Evolutionary conservation across 2,329 filamentous ascomycete species (phyloP).

Genomic region (Cadophora luteo-olivacea): DNA sequence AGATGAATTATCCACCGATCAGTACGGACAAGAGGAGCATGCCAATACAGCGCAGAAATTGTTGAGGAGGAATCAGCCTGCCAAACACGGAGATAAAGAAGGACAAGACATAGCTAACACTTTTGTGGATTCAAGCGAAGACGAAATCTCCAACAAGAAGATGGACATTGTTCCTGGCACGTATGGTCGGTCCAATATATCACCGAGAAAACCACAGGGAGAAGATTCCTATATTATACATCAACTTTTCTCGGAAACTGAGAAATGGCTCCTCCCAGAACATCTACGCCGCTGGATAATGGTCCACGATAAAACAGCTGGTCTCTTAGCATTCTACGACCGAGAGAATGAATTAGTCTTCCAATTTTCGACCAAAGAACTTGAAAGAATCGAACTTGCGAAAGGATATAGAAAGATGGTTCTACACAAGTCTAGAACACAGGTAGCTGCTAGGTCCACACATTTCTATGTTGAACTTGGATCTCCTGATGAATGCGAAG

Average conservation of each 20-base stretch:
- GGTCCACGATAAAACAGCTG: not conserved
- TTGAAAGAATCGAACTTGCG: not conserved
- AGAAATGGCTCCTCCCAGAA: constrained; percentile 17
- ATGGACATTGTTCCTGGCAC: constrained; percentile 5
- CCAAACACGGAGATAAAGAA: not conserved
- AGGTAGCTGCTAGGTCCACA: not conserved
- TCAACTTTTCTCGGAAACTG: constrained; percentile 6
- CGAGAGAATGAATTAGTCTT: not conserved
- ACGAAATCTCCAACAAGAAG: constrained; percentile 4
- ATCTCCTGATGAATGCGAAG: not conserved
- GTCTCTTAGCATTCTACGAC: not conserved
- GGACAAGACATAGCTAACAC: not conserved
- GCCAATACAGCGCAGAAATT: not conserved
- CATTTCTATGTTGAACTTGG: constrained; percentile 20
- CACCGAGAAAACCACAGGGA: not conserved
- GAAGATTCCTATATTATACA: not conserved
- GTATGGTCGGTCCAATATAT: not conserved
- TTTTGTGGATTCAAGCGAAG: constrained; percentile 8
- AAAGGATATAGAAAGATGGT: not conserved
- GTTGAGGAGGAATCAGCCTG: not conserved
- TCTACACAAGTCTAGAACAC: constrained; percentile 8
- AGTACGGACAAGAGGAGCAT: not conserved
- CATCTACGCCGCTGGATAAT: not conserved
- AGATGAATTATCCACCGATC: constrained; percentile 3
- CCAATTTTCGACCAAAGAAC: not conserved